Conservation (phyloP, 2,329 filamentous ascomycete species). For the Pseudocercospora eumusae region DNA sequence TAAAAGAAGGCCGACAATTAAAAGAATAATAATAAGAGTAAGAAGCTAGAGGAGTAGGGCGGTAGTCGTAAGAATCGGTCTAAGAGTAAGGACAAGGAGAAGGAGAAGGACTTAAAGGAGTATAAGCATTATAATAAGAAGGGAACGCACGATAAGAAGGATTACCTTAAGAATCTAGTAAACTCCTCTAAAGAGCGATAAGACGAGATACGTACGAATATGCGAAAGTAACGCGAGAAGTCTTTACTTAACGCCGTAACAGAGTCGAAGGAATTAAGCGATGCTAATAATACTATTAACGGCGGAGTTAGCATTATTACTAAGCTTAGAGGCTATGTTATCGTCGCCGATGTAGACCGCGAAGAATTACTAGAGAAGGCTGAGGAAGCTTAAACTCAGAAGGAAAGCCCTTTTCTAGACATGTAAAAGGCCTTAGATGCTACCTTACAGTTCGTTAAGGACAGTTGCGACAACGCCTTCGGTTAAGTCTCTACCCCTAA, state of each 20-base stretch:
- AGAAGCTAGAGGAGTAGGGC: background rate
- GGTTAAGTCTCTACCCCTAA: background rate
- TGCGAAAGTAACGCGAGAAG: too few relatives aligned
- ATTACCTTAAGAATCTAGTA: background rate
- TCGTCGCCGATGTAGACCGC: background rate
- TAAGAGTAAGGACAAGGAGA: background rate
- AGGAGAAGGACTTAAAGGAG: background rate
- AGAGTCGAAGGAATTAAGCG: background rate
- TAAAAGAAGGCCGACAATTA: background rate
- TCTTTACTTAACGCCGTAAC: background rate
- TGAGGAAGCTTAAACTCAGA: too few relatives aligned
- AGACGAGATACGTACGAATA: background rate
- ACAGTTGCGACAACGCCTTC: background rate
- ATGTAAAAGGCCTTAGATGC: background rate
- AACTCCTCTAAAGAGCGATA: background rate
- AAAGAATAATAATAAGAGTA: background rate
- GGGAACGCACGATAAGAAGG: background rate
- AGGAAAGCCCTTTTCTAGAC: too few relatives aligned
- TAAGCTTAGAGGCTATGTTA: background rate
- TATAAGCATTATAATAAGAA: background rate
- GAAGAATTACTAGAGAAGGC: background rate
- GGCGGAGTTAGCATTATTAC: background rate
- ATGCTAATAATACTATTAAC: background rate
- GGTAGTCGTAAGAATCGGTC: too few relatives aligned
- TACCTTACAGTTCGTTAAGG: background rate